Percentiles rank a stretch among this genome's conserved stretches.
phyloP scores from a whole-genome alignment of 73 alveolate species.

The Stentor coeruleus region DNA sequence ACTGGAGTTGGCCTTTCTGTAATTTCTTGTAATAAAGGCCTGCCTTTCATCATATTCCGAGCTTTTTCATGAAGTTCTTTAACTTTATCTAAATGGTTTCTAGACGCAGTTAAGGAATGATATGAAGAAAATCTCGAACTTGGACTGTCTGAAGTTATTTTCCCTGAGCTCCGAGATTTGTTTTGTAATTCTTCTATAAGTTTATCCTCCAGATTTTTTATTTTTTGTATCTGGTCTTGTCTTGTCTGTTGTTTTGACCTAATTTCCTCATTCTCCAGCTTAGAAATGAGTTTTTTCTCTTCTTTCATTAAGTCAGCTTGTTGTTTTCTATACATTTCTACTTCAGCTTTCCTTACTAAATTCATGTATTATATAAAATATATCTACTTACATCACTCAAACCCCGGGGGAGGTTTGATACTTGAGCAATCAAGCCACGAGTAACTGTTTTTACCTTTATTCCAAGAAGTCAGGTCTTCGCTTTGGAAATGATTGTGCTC shows the following conservation, averaged over 20 bases:
- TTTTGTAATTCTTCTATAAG: not conserved
- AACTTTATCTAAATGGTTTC: not conserved
- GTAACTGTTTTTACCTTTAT: no score
- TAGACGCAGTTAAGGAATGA: not conserved
- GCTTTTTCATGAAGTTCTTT: not conserved
- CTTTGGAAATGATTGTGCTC: no score
- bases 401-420: no score
- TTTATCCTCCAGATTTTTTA: not conserved
- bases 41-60: not conserved
- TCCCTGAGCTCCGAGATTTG: not conserved
- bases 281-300: not conserved
- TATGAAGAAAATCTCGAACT: not conserved
- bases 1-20: not conserved
- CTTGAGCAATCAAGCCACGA: no score
- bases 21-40: not conserved
- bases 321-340: not conserved
- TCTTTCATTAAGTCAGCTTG: conserved; percentile 4
- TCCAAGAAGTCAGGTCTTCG: no score
- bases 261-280: not conserved
- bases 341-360: not conserved
- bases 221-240: not conserved
- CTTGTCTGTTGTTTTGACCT: not conserved
- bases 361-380: no score
- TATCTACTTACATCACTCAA: no score
- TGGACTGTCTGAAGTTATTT: not conserved